Conservation (phyloP, 371 early-diverging fungal genomes). For the Haplosporangium sp. region DNA sequence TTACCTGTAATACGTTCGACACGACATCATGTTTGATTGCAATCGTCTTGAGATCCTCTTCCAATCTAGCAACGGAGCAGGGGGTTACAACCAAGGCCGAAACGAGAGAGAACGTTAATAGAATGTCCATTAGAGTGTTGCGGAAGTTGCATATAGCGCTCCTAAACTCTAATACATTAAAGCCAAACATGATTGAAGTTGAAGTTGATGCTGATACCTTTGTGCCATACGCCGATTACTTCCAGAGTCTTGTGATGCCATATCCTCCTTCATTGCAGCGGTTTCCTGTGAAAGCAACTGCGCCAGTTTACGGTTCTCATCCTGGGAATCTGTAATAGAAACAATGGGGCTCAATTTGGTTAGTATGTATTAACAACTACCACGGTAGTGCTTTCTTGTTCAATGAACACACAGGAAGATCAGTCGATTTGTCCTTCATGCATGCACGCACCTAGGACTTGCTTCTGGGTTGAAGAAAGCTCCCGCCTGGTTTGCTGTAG, state of each 20-base stretch:
- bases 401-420: background rate
- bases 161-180: background rate
- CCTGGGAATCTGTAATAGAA: slow-evolving; percentile 29
- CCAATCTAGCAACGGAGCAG: slow-evolving; percentile 12
- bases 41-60: slow-evolving; percentile 38
- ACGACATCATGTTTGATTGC: slow-evolving; percentile 39
- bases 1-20: slow-evolving; percentile 50
- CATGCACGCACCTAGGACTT: slow-evolving; percentile 30
- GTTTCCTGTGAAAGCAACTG: slow-evolving; percentile 30
- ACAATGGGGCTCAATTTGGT: background rate
- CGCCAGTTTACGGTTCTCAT: slow-evolving; percentile 29
- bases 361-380: no score
- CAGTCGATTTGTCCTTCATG: background rate
- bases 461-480: slow-evolving; percentile 19
- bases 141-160: no score
- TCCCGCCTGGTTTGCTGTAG: slow-evolving; percentile 32
- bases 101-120: background rate
- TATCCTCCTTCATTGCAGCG: slow-evolving; percentile 15
- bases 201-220: background rate
- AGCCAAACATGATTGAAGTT: background rate
- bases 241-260: slow-evolving; percentile 14
- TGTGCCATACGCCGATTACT: slow-evolving; percentile 14
- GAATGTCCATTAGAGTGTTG: background rate
- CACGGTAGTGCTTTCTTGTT: no score
- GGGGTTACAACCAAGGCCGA: background rate